Percentiles rank a stretch among this genome's conserved stretches.
phyloP scores from a whole-genome alignment of 805 yeast species.

The Lipomyces kockii region DNA sequence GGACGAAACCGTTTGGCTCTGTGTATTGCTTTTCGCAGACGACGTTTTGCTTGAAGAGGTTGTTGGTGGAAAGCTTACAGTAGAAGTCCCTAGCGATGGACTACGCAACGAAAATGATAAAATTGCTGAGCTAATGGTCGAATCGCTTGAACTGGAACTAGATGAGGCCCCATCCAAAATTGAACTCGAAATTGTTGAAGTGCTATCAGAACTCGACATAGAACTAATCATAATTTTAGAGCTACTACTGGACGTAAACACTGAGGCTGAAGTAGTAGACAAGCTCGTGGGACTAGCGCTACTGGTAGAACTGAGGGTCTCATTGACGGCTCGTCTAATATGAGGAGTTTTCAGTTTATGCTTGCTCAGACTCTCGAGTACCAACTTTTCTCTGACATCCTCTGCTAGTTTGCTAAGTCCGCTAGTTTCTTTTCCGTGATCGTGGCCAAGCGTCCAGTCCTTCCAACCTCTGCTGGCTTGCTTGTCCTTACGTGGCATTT shows the following conservation, averaged over 20 bases:
- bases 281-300: background rate
- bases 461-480: background rate
- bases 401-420: background rate
- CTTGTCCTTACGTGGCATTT: background rate
- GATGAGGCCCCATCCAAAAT: background rate
- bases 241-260: background rate
- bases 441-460: background rate
- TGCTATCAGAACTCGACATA: background rate
- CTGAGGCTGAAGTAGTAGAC: background rate
- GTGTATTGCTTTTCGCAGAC: background rate
- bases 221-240: background rate
- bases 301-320: conserved; percentile 8
- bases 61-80: background rate
- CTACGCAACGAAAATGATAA: no score
- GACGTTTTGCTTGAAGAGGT: background rate
- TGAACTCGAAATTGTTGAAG: background rate
- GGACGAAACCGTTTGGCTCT: background rate
- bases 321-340: conserved; percentile 23
- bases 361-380: conserved; percentile 4
- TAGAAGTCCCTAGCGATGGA: background rate
- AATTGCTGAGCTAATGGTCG: background rate
- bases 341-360: conserved; percentile 7
- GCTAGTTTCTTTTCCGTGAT: background rate
- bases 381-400: conserved; percentile 3
- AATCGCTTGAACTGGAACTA: background rate